Evolutionary conservation across 2,329 filamentous ascomycete species (phyloP), one percentile per base, ranked within the genome.

Genomic region (Emmonsiellopsis sp.): DNA sequence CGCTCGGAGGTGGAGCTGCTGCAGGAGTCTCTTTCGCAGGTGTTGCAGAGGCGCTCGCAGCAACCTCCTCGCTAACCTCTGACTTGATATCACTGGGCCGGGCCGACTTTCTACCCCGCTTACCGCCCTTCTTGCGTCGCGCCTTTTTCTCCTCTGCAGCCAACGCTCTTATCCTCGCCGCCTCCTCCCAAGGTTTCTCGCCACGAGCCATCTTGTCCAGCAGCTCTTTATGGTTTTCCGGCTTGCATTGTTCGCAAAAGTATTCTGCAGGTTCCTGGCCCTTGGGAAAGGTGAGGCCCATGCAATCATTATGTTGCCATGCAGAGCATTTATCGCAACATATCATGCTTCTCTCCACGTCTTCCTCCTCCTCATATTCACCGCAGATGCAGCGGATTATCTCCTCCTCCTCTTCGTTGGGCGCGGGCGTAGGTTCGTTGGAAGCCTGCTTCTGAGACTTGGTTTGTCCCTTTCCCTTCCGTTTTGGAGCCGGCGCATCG

Each of bases 251-350:
- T 71, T 98, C 93, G 72, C 93, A 98, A 71, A 86, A 94, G 74
- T 98, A 98, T 70, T 87, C 79, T 56, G 87, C 87, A 32, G 87
- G 86, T 53, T 89, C 79, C 63, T 91, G 83, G 55, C 91, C 73
- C 54, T 79, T 87, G 34, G 85, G 82, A 62, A 87, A 89, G 46
- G 85, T 83, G 63, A 96, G 82, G 51, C 89, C 89, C 77, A 98
- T 89, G 68, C 93, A 98, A 58, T 94, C 85, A 65, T 96, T 96
- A 72, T 98, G 93, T 72, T 98, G 93, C 93, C 93, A 98, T 42
- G 86, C 92, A 48, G 83, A 83, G 71, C 93, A 98, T 46, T 81
- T 82, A 70, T 98, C 93, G 75, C 93, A 98, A 57, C 87, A 89
- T 64, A 98, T 95, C 90, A 95, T 97, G 51, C 90, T 85, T 62